A percentile compares a stretch with the other conserved stretches of the same genome.
Evolutionary conservation across 2,329 filamentous ascomycete species (phyloP).

Genomic region (Colletotrichum graminicola): DNA sequence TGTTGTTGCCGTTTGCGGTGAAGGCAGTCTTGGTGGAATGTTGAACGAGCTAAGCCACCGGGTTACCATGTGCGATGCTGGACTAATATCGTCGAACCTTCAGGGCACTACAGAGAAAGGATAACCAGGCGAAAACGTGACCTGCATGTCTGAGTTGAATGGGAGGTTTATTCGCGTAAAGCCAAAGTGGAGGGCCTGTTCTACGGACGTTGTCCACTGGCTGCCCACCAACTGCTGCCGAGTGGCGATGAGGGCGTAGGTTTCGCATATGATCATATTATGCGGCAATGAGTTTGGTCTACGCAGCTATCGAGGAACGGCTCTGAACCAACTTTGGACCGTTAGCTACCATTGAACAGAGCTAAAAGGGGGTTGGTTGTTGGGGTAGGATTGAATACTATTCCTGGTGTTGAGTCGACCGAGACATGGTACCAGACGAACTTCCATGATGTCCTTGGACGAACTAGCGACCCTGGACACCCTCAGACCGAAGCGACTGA

Average conservation of each 20-base stretch:
- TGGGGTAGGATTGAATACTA: slow-evolving; percentile 6
- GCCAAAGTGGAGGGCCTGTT: neutral
- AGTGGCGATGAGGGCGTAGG: slow-evolving; percentile 7
- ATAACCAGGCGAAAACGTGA: slow-evolving; percentile 10
- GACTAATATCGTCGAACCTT: neutral
- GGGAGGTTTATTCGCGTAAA: neutral
- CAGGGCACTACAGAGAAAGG: slow-evolving; percentile 7
- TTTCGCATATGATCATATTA: slow-evolving; percentile 9
- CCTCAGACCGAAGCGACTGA: neutral
- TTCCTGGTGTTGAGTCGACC: neutral
- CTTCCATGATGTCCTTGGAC: slow-evolving; percentile 15
- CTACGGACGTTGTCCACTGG: slow-evolving; percentile 1
- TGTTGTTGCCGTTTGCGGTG: slow-evolving; percentile 1
- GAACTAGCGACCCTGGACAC: slow-evolving; percentile 17
- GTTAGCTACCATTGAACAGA: slow-evolving; percentile 12
- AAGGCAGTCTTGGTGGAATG: slow-evolving; percentile 19
- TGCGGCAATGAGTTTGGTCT: slow-evolving; percentile 5
- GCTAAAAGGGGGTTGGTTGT: neutral
- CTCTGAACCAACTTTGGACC: slow-evolving; percentile 1
- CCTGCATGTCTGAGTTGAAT: slow-evolving; percentile 23
- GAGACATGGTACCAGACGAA: slow-evolving; percentile 9
- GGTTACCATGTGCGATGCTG: neutral
- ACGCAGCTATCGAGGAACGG: slow-evolving; percentile 4
- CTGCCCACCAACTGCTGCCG: slow-evolving; percentile 1
- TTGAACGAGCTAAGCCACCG: slow-evolving; percentile 12